Evolutionary conservation across 345 rosid genomes (phyloP).

Genomic region (Hibiscus trionum): DNA sequence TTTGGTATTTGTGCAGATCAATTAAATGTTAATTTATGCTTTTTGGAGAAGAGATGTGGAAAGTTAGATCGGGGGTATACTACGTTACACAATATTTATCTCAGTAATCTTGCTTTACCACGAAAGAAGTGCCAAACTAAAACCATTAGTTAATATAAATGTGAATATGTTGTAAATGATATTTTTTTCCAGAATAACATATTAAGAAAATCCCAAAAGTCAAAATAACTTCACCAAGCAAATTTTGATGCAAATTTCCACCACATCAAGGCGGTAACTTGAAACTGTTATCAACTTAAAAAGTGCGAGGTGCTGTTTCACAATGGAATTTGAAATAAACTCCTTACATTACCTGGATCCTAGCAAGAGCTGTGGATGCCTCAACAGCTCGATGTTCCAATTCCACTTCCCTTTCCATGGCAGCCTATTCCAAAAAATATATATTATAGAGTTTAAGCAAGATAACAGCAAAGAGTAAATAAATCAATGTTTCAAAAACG

Average conservation of each 20-base stretch:
- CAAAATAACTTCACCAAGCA: neutral
- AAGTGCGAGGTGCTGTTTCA: neutral
- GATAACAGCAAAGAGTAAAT: constrained; percentile 5
- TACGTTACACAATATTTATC: neutral
- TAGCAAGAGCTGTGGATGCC: constrained; percentile 89
- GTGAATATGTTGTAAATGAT: neutral
- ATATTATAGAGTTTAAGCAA: constrained; percentile 10
- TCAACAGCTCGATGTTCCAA: constrained; percentile 90
- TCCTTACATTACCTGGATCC: constrained; percentile 69
- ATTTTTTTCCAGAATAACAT: neutral
- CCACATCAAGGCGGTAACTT: neutral
- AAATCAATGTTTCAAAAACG: constrained; percentile 11
- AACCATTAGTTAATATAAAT: neutral
- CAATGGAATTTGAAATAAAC: constrained; percentile 6
- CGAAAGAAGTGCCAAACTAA: neutral
- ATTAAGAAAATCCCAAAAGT: neutral
- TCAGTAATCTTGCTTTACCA: neutral
- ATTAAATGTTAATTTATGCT: neutral
- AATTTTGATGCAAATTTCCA: neutral
- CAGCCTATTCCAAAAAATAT: constrained; percentile 48
- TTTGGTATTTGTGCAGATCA: neutral
- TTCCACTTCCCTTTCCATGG: constrained; percentile 95
- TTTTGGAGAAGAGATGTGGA: neutral
- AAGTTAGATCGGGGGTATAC: neutral
- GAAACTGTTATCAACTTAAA: neutral